Evolutionary conservation across 768 basidiomycete genomes (phyloP), one percentile per base, ranked within the genome.

Genomic region (Mycena filopes): DNA sequence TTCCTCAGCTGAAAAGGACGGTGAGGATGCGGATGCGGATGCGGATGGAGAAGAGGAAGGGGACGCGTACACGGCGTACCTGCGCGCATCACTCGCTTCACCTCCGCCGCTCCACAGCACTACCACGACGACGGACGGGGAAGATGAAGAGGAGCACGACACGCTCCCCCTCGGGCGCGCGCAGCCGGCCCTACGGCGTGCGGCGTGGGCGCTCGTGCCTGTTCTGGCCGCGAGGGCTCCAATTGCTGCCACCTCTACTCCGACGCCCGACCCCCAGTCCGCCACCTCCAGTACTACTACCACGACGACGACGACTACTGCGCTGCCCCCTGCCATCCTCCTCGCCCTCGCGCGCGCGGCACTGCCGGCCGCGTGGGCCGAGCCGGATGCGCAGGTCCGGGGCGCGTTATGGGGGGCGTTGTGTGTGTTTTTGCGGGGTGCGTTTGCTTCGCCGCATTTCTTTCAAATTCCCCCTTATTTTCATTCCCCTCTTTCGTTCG

Each of bases 351-450:
- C 89, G 55, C 71, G 78, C 1, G 87, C 85, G 0, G 77, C 90
- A 7, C 77, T 96, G 45, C 85, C 89, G n/a, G 89, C 91, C 6
- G 83, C 84, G 6, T 87, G 84, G 84, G 75, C 86, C 0, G 96
- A 98, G 73, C 80, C 84, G 0, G 95, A 97, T 68, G 67, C 80
- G 2, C 80, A 80, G 4, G 95, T 97, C 3, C 89, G 91, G 69
- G 76, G 78, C 4, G 75, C 76, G 1, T 89, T 95, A 86, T 91
- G 90, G 82, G 84, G 86, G 42, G 90, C 92, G 0, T 72, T 94
- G 51, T 78, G 95, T 11, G 81, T 82, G 13, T 93, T 94, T 71
- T 76, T 97, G 43, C 87, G 86, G 77, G 88, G 95, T 93, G 68
- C 47, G 82, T 73, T 23, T 33, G 4, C 21, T 3, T 23, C 21